phyloP scores from a whole-genome alignment of 2,329 filamentous ascomycete genomes.

The Pezicula carpinea region DNA sequence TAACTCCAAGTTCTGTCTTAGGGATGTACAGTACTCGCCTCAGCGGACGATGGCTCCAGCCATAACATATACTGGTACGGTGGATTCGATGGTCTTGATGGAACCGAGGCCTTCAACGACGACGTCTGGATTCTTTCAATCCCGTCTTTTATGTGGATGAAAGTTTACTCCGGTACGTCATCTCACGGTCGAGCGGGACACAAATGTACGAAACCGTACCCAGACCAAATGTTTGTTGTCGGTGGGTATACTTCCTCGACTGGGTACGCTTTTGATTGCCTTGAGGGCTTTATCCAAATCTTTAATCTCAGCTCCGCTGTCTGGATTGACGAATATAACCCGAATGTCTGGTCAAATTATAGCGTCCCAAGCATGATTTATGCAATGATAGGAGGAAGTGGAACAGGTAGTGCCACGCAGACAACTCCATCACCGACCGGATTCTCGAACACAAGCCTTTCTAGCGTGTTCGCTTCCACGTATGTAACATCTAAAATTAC shows the following conservation, averaged over 20 bases:
- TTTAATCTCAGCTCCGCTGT: conserved; percentile 66
- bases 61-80: conserved; percentile 75
- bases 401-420: conserved; percentile 56
- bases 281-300: conserved; percentile 51
- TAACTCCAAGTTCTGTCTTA: too few species aligned
- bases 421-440: conserved; percentile 55
- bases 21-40: conserved; percentile 62
- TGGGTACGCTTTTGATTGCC: conserved; percentile 33
- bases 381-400: conserved; percentile 54
- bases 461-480: conserved; percentile 44
- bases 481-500: conserved; percentile 52
- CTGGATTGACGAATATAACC: conserved; percentile 68
- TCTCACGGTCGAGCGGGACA: conserved; percentile 57
- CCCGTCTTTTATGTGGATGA: conserved; percentile 66
- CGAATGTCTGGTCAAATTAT: conserved; percentile 57
- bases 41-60: conserved; percentile 65
- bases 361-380: conserved; percentile 56
- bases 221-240: conserved; percentile 63
- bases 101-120: conserved; percentile 48
- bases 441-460: conserved; percentile 46
- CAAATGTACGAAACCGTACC: conserved; percentile 62
- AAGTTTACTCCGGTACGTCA: conserved; percentile 48
- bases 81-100: conserved; percentile 54
- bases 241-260: conserved; percentile 51
- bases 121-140: conserved; percentile 70